Evolutionary conservation across 805 yeast genomes (phyloP), one percentile per base, ranked within the genome.

Genomic region (Komagataella mondaviorum): DNA sequence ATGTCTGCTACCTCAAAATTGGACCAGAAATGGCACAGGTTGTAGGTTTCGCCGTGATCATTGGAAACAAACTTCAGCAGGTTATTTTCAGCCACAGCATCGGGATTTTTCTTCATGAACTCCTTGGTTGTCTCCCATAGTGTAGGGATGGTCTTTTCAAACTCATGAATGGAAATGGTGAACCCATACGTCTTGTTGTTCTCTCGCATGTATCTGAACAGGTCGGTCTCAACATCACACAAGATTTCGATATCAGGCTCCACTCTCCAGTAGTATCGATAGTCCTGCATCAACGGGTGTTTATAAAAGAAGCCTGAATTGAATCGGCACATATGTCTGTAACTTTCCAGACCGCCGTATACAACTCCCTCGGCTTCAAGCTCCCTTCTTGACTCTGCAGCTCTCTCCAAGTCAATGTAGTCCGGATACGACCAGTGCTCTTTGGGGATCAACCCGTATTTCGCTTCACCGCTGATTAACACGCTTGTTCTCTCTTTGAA

Each of bases 271-370:
- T 77, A 77, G 68, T 73, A 77, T 50, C 72, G 73, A 60, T 75
- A 77, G 3, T 67, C 67, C 18, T 63, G 58, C 62, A 77, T 56
- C 43, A 73, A 62, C 30, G 70, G 69, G 59, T 75, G 70, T 57
- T 73, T 69, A 66, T 72, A 77, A 62, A 77, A 77, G 57, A 81
- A 83, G 54, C 78, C 78, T 30, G 70, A 64, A 50, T 64, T 68
- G 55, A 62, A 73, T 30, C 78, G 60, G 53, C 76, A 73, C 95
- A 86, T 86, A 62, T 82, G 84, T 55, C 91, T 71, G 62, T 86
- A 86, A 16, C 80, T 69, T 51, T 77, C 76, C 14, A 76, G 70
- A 12, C 68, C 77, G 14, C 83, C 89, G 60, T 85, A 85, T 10
- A 75, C 68, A 23, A 81, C 72, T 10, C 58, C 53, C 45, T 58